phyloP scores from a whole-genome alignment of 176 grass and related monocot species.

The Phragmites australis region DNA sequence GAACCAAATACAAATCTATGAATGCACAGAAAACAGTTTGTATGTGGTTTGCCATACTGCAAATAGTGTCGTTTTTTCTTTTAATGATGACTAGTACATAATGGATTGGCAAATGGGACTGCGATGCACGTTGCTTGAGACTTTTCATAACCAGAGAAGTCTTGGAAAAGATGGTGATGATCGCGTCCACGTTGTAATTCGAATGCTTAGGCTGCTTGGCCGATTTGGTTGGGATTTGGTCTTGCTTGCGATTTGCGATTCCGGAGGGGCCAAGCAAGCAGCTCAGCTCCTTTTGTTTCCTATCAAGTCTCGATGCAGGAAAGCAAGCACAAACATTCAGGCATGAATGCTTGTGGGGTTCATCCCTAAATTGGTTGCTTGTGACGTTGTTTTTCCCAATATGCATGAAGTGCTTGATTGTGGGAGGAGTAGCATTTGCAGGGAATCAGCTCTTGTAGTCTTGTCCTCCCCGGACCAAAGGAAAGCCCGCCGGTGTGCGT shows the following conservation, averaged over 20 bases:
- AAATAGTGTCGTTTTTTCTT: background rate
- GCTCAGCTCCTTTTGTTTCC: background rate
- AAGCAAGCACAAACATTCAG: background rate
- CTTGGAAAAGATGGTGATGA: background rate
- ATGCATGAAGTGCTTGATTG: background rate
- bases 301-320: background rate
- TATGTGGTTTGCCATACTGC: background rate
- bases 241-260: conserved; percentile 6
- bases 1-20: background rate
- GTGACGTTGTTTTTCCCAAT: background rate
- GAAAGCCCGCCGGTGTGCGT: too few species aligned
- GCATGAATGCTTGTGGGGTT: background rate
- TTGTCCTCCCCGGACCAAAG: too few species aligned
- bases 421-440: background rate
- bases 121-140: background rate
- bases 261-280: background rate
- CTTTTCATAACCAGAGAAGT: background rate
- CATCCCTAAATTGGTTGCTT: background rate
- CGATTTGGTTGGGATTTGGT: background rate
- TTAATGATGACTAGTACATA: background rate
- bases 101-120: background rate
- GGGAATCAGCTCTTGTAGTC: too few species aligned
- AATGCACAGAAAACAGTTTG: background rate
- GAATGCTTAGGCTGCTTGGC: background rate
- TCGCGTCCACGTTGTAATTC: background rate